phyloP scores from a whole-genome alignment of 176 grass and related monocot genomes.

The Dactylis glomerata region DNA sequence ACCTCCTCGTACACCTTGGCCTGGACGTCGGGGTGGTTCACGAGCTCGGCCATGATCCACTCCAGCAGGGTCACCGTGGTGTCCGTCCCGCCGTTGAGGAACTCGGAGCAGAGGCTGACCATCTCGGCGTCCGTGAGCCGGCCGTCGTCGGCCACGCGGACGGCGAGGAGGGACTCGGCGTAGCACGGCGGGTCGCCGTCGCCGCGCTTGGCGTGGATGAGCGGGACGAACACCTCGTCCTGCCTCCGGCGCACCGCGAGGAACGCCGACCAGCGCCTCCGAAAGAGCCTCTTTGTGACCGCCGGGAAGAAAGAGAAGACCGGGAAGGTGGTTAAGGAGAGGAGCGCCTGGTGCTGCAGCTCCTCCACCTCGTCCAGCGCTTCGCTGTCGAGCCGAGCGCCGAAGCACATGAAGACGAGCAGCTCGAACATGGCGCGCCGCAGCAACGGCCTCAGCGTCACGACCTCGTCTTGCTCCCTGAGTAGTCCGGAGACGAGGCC shows the following conservation, averaged over 20 bases:
- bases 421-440: constrained; percentile 56
- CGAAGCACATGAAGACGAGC: constrained; percentile 61
- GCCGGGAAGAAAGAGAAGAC: constrained; percentile 56
- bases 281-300: constrained; percentile 52
- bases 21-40: constrained; percentile 31
- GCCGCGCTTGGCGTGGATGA: constrained; percentile 4
- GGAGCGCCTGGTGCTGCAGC: neutral
- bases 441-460: constrained; percentile 26
- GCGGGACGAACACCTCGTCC: neutral
- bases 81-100: constrained; percentile 48
- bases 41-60: constrained; percentile 71
- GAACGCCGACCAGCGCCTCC: neutral
- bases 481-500: constrained; percentile 17
- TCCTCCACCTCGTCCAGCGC: constrained; percentile 37
- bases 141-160: constrained; percentile 22
- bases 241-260: neutral
- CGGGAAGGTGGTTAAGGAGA: constrained; percentile 2
- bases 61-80: constrained; percentile 44
- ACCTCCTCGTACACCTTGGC: constrained; percentile 35
- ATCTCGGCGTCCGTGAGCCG: constrained; percentile 37
- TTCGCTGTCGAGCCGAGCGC: constrained; percentile 24
- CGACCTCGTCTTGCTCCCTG: neutral
- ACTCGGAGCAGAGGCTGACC: constrained; percentile 55
- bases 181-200: constrained; percentile 24
- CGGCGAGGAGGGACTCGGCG: constrained; percentile 28